Conservation (phyloP, 768 basidiomycete genomes). For the Cystoderma amianthinum region DNA sequence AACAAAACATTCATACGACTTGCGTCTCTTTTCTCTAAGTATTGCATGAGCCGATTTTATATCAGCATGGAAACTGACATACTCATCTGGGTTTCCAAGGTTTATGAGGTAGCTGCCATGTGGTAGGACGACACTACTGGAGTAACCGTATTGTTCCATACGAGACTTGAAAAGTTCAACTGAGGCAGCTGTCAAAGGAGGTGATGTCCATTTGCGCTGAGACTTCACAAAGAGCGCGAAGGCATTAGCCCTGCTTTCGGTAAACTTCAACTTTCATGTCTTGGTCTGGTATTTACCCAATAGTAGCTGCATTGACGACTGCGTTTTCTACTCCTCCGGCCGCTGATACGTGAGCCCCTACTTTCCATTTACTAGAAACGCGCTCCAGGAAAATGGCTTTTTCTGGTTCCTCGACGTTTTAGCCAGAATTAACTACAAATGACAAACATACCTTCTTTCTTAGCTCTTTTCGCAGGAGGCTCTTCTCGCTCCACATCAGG, state of each 20-base stretch:
- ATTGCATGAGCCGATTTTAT: not conserved
- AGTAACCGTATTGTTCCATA: conserved; percentile 57
- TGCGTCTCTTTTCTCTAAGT: conserved; percentile 54
- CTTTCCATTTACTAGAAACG: conserved; percentile 44
- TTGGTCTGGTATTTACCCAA: conserved; percentile 43
- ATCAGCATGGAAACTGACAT: too few species aligned
- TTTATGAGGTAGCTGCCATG: conserved; percentile 87
- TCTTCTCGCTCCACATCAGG: too few species aligned
- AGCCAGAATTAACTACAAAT: too few species aligned
- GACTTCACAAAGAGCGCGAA: conserved; percentile 84
- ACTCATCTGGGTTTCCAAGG: conserved; percentile 75
- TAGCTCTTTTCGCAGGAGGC: too few species aligned
- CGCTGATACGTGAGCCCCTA: conserved; percentile 82
- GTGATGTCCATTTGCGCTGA: conserved; percentile 74
- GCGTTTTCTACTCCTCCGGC: conserved; percentile 77
- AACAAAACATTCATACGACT: conserved; percentile 73
- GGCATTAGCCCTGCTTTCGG: conserved; percentile 62
- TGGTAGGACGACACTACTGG: conserved; percentile 57
- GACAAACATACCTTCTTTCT: too few species aligned
- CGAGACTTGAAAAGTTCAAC: conserved; percentile 53
- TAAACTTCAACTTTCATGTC: not conserved
- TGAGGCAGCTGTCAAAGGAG: conserved; percentile 44
- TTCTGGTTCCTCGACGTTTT: too few species aligned
- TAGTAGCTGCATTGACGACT: conserved; percentile 58
- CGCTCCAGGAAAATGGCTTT: conserved; percentile 20